Evolutionary conservation across 2,329 filamentous ascomycete species (phyloP).

Genomic region (Aurifilum marmelostoma): DNA sequence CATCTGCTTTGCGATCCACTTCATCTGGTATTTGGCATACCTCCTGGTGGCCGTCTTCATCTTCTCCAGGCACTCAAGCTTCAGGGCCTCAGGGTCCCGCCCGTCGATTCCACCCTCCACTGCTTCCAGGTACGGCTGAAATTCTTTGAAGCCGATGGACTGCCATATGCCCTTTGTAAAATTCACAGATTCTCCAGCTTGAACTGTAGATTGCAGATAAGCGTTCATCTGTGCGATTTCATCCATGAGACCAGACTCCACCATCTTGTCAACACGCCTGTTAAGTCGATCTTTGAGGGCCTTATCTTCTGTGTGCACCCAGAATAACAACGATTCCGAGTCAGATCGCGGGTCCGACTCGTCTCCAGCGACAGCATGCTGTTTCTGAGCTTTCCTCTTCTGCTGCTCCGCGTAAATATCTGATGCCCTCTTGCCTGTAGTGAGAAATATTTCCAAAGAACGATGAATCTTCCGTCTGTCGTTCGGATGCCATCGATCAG

Average conservation of each 20-base stretch:
- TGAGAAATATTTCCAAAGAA: constrained; percentile 87
- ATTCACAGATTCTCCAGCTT: constrained; percentile 63
- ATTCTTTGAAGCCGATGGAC: constrained; percentile 94
- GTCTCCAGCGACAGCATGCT: constrained; percentile 28
- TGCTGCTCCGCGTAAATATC: constrained; percentile 85
- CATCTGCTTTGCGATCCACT: constrained; percentile 86
- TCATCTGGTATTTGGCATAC: constrained; percentile 82
- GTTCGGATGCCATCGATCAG: constrained; percentile 89
- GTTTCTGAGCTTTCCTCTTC: constrained; percentile 38
- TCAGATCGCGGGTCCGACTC: constrained; percentile 36
- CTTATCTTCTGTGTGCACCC: constrained; percentile 78
- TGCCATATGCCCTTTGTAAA: constrained; percentile 88
- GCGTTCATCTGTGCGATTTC: constrained; percentile 53
- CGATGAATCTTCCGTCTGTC: constrained; percentile 87
- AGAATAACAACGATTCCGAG: constrained; percentile 73
- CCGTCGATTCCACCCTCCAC: constrained; percentile 37
- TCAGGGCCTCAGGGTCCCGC: constrained; percentile 57
- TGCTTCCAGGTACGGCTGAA: constrained; percentile 70
- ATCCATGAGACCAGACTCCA: constrained; percentile 56
- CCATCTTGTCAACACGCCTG: constrained; percentile 81
- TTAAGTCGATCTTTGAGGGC: constrained; percentile 73
- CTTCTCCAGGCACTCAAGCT: constrained; percentile 65
- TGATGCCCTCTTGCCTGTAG: constrained; percentile 79
- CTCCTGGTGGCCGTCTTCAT: constrained; percentile 84
- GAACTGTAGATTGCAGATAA: constrained; percentile 40